Percentiles rank a stretch among this genome's conserved stretches.
phyloP scores from a whole-genome alignment of 345 rosid species.

The Salix exigua region DNA sequence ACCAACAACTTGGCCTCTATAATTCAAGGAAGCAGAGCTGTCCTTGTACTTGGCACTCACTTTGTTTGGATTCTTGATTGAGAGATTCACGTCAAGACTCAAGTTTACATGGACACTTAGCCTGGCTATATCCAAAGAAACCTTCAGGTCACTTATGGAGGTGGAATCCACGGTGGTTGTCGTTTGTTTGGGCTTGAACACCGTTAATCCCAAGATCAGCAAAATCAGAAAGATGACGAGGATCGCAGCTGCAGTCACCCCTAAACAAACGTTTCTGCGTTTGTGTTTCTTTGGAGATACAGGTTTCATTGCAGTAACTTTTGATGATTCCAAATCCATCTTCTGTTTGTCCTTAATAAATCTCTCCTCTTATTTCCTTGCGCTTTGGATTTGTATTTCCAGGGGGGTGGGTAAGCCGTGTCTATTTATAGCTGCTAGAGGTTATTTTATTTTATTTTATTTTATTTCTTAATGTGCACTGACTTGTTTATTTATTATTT shows the following conservation, averaged over 20 bases:
- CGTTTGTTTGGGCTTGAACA: constrained; percentile 68
- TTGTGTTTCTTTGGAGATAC: constrained; percentile 14
- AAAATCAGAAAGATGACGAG: constrained; percentile 32
- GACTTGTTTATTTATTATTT: too few relatives aligned
- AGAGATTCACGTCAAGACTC: constrained; percentile 43
- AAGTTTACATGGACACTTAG: constrained; percentile 41
- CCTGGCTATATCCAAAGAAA: constrained; percentile 24
- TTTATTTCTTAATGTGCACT: too few relatives aligned
- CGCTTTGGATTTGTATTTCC: not conserved
- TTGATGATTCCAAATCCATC: not conserved
- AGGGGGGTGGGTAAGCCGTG: not conserved
- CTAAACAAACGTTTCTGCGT: constrained; percentile 42
- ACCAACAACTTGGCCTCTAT: constrained; percentile 57
- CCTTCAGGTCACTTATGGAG: constrained; percentile 27
- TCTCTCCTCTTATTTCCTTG: not conserved
- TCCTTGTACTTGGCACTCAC: constrained; percentile 53
- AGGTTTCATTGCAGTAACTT: not conserved
- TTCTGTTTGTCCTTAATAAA: not conserved
- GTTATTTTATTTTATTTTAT: too few relatives aligned
- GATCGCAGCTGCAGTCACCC: constrained; percentile 18
- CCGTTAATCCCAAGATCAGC: constrained; percentile 57
- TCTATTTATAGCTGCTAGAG: not conserved
- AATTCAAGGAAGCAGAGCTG: constrained; percentile 45
- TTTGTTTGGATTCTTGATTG: constrained; percentile 66
- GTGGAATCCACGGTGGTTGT: constrained; percentile 43